These are phyloP conservation scores for Lophiotrema nucula DNA, from an alignment of 495 filamentous ascomycete genomes.

Conservation along the genomic window DNA sequence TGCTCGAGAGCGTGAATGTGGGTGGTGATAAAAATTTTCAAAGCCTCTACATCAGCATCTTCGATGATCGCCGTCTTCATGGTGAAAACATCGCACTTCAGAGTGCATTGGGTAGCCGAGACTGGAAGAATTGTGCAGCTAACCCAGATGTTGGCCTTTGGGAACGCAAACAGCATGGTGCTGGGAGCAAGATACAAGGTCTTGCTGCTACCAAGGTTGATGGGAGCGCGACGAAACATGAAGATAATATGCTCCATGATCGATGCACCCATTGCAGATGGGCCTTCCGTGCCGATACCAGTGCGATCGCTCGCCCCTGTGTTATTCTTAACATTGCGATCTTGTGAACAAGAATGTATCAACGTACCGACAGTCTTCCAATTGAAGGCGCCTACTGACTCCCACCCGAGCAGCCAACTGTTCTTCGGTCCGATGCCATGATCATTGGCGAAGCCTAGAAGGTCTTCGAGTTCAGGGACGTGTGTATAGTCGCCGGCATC, in stretches of 20 bases:
- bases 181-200: background rate
- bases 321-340: background rate
- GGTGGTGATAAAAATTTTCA: background rate
- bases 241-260: conserved; percentile 2
- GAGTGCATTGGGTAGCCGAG: conserved; percentile 2
- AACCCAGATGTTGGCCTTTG: conserved; percentile 11
- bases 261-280: background rate
- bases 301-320: conserved; percentile 15
- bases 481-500: conserved; percentile 10
- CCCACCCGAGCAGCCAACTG: conserved; percentile 25
- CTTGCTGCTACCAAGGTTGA: background rate
- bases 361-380: conserved; percentile 32
- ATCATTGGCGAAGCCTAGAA: conserved; percentile 6
- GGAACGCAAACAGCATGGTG: conserved; percentile 15
- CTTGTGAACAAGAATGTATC: background rate
- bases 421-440: conserved; percentile 7
- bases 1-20: conserved; percentile 19
- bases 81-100: conserved; percentile 18
- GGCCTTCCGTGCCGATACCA: conserved; percentile 2
- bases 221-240: background rate
- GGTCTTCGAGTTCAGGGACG: conserved; percentile 5
- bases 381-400: conserved; percentile 26
- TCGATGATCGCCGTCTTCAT: background rate
- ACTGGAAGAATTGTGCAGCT: conserved; percentile 12
- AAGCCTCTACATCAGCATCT: background rate